Evolutionary conservation across 805 yeast species (phyloP), one percentile per base, ranked within the genome.

Genomic region (Yarrowia sp.): DNA sequence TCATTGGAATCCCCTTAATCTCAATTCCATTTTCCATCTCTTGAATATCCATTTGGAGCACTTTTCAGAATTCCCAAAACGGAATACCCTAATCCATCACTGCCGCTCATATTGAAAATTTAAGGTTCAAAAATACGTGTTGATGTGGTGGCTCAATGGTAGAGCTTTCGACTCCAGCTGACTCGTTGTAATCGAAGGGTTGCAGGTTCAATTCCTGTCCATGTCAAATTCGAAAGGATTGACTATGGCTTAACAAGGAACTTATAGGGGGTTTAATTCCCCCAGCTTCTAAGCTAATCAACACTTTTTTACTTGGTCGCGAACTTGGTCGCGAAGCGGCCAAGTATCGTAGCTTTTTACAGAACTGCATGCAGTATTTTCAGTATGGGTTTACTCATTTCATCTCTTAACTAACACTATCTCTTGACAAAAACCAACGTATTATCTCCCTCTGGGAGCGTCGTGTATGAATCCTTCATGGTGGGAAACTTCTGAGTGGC

Each of bases 121-220:
- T 48, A 48, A 35, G 55, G 55, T 35, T 48, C 32, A 48, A 33
- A 33, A 48, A 33, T 32, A 22, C 13, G 58, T 51, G 58, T 55
- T 55, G 62, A 42, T 55, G 62, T 55, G 83, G 84, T 83, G 86
- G 86, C 86, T 83, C 86, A 83, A 83, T 83, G 86, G 86, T 83
- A 83, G 86, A 83, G 86, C 86, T 82, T 83, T 83, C 84, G 86
- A 83, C 84, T 83, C 86, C 86, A 83, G 82, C 48, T 8, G 13
- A 14, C 42, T 28, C 32, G 64, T 60, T 60, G 64, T 45, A 75
- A 84, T 84, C 88, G 85, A 83, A 84, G 83, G 88, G 88, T 84
- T 85, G 88, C 88, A 85, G 88, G 88, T 85, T 85, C 88, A 83
- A 85, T 83, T 85, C 88, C 88, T 85, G 88, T 84, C 87, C 86